A percentile compares a stretch with the other conserved stretches of the same genome.
Conservation (phyloP, 108 stramenopile genomes). For the Skeletonema menzelii region DNA sequence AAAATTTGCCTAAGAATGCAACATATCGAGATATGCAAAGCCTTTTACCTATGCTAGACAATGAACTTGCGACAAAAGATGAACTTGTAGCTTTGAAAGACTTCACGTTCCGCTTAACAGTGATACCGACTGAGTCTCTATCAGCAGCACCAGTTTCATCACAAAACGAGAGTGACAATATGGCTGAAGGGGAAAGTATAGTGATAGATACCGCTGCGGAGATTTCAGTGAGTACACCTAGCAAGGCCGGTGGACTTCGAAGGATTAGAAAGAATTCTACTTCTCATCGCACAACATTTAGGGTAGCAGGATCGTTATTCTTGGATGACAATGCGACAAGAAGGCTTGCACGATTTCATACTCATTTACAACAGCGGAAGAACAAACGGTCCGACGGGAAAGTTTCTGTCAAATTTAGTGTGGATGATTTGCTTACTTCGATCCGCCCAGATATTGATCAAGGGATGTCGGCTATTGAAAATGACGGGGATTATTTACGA, state of each 20-base stretch:
- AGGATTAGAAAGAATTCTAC: slow-evolving; percentile 27
- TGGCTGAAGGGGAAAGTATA: neutral
- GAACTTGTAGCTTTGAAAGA: slow-evolving; percentile 56
- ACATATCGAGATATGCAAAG: slow-evolving; percentile 56
- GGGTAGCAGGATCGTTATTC: slow-evolving; percentile 4
- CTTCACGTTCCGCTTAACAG: slow-evolving; percentile 52
- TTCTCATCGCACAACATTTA: slow-evolving; percentile 13
- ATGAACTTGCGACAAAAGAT: slow-evolving; percentile 43
- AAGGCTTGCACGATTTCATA: neutral
- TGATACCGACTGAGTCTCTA: slow-evolving; percentile 15
- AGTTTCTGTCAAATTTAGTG: slow-evolving; percentile 13
- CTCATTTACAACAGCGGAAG: neutral
- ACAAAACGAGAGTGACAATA: neutral
- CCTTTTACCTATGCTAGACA: slow-evolving; percentile 59
- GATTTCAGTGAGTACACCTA: slow-evolving; percentile 18
- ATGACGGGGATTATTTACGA: neutral
- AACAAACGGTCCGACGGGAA: neutral
- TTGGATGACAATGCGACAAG: slow-evolving; percentile 7
- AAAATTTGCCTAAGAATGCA: slow-evolving; percentile 41
- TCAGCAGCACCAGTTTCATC: neutral
- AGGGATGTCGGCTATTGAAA: neutral
- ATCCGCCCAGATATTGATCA: slow-evolving; percentile 35
- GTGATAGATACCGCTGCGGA: slow-evolving; percentile 25
- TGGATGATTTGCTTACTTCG: slow-evolving; percentile 28
- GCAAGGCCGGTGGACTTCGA: slow-evolving; percentile 13